Conservation (phyloP, 352 stramenopile genomes). For the Phytophthora ohioensis region DNA sequence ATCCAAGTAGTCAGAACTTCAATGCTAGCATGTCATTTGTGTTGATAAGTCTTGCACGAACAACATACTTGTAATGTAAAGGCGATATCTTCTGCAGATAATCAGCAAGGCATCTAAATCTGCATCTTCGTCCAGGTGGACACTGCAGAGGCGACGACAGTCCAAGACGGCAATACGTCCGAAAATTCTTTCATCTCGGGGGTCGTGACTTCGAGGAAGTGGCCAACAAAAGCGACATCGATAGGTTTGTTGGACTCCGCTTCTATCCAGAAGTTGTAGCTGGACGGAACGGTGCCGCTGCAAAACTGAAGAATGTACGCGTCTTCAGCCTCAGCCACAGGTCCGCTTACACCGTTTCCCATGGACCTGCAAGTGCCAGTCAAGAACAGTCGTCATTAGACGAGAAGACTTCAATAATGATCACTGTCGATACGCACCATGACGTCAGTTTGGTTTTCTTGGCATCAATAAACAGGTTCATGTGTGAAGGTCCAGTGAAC, state of each 20-base stretch:
- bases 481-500: conserved; percentile 71
- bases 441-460: conserved; percentile 70
- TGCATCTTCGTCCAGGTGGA: conserved; percentile 70
- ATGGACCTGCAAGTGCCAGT: conserved; percentile 61
- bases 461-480: conserved; percentile 85
- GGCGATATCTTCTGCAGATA: not conserved
- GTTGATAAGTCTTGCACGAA: conserved; percentile 8
- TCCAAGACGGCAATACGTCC: conserved; percentile 59
- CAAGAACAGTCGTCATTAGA: conserved; percentile 5
- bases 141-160: conserved; percentile 47
- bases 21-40: conserved; percentile 3
- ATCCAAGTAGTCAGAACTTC: too few species aligned
- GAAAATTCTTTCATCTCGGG: conserved; percentile 58
- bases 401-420: not conserved
- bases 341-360: conserved; percentile 67
- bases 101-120: conserved; percentile 47
- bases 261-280: conserved; percentile 86
- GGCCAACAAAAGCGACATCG: conserved; percentile 70
- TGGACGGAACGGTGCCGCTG: conserved; percentile 59
- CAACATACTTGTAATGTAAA: not conserved
- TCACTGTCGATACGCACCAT: conserved; percentile 47
- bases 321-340: conserved; percentile 63
- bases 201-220: conserved; percentile 66
- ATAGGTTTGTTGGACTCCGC: conserved; percentile 55
- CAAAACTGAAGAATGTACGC: conserved; percentile 83